These are phyloP conservation scores for Isabelozyma rhagii DNA, from an alignment of 805 yeast species.

Conservation along the genomic window DNA sequence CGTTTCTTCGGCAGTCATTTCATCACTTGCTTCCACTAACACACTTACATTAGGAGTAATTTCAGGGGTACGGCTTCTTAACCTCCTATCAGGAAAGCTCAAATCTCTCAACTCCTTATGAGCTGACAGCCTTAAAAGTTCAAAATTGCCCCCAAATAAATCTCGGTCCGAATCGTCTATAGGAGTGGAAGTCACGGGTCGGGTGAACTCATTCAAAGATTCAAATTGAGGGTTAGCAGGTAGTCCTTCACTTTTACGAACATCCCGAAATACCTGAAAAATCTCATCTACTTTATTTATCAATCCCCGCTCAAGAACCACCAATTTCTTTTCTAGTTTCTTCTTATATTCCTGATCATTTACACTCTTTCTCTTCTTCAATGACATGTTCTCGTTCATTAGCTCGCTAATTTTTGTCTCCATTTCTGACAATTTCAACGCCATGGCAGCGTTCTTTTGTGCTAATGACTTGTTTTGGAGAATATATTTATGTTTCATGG, in stretches of 20 bases:
- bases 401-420: conserved; percentile 50
- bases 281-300: conserved; percentile 44
- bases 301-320: conserved; percentile 39
- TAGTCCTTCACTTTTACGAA: conserved; percentile 42
- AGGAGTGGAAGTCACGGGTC: conserved; percentile 19
- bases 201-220: conserved; percentile 2
- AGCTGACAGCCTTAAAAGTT: not conserved
- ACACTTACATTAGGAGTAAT: not conserved
- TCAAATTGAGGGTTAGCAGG: conserved; percentile 14
- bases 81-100: not conserved
- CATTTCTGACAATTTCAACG: conserved; percentile 49
- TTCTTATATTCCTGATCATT: conserved; percentile 22
- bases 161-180: conserved; percentile 1
- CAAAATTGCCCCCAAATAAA: not conserved
- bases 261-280: conserved; percentile 35
- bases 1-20: not conserved
- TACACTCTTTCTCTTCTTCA: conserved; percentile 34
- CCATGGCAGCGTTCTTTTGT: conserved; percentile 51
- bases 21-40: not conserved
- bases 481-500: conserved; percentile 28
- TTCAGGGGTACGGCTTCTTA: not conserved
- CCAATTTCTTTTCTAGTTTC: conserved; percentile 35
- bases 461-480: conserved; percentile 61
- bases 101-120: not conserved
- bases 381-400: conserved; percentile 46